These are phyloP conservation scores for Moniliella sp. DNA, from an alignment of 1,284 basidiomycete species.

Conservation along the genomic window DNA sequence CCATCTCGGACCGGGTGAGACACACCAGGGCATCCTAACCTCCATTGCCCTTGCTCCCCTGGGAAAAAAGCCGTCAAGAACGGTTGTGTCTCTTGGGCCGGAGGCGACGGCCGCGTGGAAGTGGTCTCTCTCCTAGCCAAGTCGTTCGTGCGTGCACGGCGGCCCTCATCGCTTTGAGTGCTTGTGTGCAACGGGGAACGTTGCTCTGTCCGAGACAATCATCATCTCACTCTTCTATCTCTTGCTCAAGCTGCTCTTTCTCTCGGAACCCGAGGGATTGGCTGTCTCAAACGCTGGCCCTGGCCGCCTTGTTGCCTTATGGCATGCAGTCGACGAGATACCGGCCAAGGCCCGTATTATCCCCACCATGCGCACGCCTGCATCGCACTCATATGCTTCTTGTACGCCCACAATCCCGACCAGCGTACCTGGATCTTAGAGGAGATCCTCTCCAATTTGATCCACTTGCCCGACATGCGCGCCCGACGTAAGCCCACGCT, in stretches of 20 bases:
- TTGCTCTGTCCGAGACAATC: conserved; percentile 26
- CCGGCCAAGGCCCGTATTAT: no score
- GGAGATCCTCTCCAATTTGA: conserved; percentile 69
- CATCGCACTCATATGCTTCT: conserved; percentile 52
- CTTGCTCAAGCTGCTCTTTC: conserved; percentile 73
- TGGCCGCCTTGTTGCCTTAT: no score
- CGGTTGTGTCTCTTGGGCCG: no score
- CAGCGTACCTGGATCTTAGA: conserved; percentile 89
- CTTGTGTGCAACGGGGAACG: conserved; percentile 36
- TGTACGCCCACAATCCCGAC: conserved; percentile 67
- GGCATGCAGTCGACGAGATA: no score
- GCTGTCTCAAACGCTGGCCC: no score
- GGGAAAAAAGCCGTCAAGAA: no score
- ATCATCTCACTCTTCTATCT: conserved; percentile 78
- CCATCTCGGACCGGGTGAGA: neutral
- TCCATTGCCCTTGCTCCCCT: no score
- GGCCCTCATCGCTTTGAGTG: no score
- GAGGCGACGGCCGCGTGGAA: no score
- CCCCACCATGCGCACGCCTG: conserved; percentile 54
- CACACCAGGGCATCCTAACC: no score
- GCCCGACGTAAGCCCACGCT: conserved; percentile 54
- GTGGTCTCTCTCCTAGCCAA: no score
- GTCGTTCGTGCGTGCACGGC: no score
- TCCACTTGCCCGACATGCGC: conserved; percentile 67
- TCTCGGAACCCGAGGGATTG: conserved; percentile 42